Percentiles rank a stretch among this genome's conserved stretches.
phyloP scores from a whole-genome alignment of 2,329 filamentous ascomycete species.

The Corniculantispora saksenae region DNA sequence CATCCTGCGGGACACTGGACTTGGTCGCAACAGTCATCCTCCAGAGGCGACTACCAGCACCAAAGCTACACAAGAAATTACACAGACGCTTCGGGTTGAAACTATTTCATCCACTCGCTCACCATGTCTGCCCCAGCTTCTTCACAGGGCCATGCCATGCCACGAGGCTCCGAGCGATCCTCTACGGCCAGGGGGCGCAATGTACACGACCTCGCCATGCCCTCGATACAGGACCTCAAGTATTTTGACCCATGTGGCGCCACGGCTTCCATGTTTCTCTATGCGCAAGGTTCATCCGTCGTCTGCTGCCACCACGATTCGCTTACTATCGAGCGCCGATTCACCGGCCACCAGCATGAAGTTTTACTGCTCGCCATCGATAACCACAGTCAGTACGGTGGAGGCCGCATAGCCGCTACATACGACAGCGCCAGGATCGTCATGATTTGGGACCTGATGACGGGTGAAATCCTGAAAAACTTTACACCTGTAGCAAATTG shows the following conservation, averaged over 20 bases:
- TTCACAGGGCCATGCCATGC: constrained; percentile 60
- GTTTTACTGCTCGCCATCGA: constrained; percentile 85
- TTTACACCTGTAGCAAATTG: constrained; percentile 84
- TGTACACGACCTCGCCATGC: constrained; percentile 48
- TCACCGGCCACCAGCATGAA: constrained; percentile 80
- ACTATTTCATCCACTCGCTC: constrained; percentile 38
- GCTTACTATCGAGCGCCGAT: constrained; percentile 82
- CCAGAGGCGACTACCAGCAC: constrained; percentile 20
- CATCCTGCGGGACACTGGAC: constrained; percentile 26
- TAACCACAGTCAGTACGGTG: constrained; percentile 83
- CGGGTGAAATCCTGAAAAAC: constrained; percentile 85
- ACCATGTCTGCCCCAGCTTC: constrained; percentile 60
- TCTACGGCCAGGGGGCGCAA: constrained; percentile 48
- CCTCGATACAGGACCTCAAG: constrained; percentile 48
- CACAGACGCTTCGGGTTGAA: neutral
- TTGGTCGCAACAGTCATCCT: constrained; percentile 1
- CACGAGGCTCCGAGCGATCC: constrained; percentile 58
- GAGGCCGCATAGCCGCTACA: constrained; percentile 84
- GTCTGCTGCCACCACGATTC: constrained; percentile 92
- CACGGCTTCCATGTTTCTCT: constrained; percentile 87
- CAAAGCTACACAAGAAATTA: constrained; percentile 17
- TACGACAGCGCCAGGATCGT: constrained; percentile 89
- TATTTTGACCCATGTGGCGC: constrained; percentile 86
- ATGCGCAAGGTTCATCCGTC: constrained; percentile 78
- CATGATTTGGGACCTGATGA: constrained; percentile 95